Evolutionary conservation across 345 rosid genomes (phyloP), one percentile per base, ranked within the genome.

Genomic region (Acer campestre): DNA sequence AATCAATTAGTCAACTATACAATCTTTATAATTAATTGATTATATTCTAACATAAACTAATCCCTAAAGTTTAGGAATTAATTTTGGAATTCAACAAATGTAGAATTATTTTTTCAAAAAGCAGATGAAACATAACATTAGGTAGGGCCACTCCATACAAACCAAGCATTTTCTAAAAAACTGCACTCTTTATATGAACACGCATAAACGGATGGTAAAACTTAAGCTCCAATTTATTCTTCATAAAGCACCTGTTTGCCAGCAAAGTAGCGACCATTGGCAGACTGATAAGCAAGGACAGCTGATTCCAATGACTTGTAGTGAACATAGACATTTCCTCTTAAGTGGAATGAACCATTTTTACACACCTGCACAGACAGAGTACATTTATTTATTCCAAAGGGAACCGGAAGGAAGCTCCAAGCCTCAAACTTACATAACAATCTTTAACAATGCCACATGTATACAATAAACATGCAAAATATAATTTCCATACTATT

Each of bases 291-390:
- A 63, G 97, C 97, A 72, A 85, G 85, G 25, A 87, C 71, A 74
- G 98, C 92, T 55, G 97, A 91, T 80, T 96, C 98, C 88, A 94
- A 42, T 10, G 89, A 88, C 81, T 92, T 89, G 75, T 89, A 96
- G 56, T 94, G 98, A 58, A 91, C 93, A 75, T 94, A 96, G 20
- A 94, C 94, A 83, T 96, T 94, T 78, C 99, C 99, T 80, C 89
- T 88, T 88, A 94, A 86, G 89, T 96, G 99, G 85, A 86, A 85
- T 17, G 98, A 89, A 80, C 98, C 90, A 79, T 96, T 94, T 88
- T 79, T 92, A 83, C 99, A 94, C 72, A 85, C 97, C 98, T 93
- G 90, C 62, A 82, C 48, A 66, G 68, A 77, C 38, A 81, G 4
- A 74, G 42, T 49, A 22, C 17, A 64, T 67, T 12, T 73, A 38